These are phyloP conservation scores for Orbilia ellipsospora DNA, from an alignment of 2,329 filamentous ascomycete species.

Conservation along the genomic window DNA sequence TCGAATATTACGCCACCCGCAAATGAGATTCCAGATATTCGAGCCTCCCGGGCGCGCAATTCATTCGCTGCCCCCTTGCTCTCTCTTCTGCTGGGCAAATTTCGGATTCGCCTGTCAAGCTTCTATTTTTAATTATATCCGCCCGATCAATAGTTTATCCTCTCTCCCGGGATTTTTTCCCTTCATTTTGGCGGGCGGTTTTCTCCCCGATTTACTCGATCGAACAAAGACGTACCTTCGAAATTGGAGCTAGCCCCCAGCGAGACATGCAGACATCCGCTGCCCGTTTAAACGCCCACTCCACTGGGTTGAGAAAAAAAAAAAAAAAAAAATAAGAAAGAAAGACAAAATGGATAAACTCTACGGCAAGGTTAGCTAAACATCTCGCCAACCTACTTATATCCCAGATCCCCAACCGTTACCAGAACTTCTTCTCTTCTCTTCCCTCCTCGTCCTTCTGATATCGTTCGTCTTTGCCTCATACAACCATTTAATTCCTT, in stretches of 20 bases:
- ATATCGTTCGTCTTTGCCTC: constrained; percentile 26
- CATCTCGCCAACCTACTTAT: constrained; percentile 33
- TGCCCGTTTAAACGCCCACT: constrained; percentile 19
- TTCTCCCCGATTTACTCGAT: constrained; percentile 2
- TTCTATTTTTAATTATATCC: constrained; percentile 47
- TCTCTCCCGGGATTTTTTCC: not conserved
- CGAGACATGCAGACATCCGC: constrained; percentile 11
- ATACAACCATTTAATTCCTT: constrained; percentile 23
- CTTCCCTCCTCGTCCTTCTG: constrained; percentile 28
- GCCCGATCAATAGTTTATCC: constrained; percentile 7
- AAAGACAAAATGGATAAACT: not conserved
- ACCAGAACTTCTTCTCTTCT: constrained; percentile 20
- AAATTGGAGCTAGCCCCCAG: constrained; percentile 4
- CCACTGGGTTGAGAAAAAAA: not conserved
- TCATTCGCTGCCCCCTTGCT: constrained; percentile 4
- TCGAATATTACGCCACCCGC: constrained; percentile 38
- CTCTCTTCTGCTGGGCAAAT: constrained; percentile 12
- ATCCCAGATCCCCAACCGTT: constrained; percentile 43
- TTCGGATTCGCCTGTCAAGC: constrained; percentile 9
- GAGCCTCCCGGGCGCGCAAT: not conserved
- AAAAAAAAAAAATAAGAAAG: constrained; percentile 8
- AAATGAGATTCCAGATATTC: constrained; percentile 37
- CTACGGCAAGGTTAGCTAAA: not conserved
- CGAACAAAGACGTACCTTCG: constrained; percentile 7
- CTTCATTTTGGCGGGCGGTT: not conserved